A percentile compares a stretch with the other conserved stretches of the same genome.
Evolutionary conservation across 768 basidiomycete species (phyloP).

Genomic region (Lepiota brunneoincarnata): DNA sequence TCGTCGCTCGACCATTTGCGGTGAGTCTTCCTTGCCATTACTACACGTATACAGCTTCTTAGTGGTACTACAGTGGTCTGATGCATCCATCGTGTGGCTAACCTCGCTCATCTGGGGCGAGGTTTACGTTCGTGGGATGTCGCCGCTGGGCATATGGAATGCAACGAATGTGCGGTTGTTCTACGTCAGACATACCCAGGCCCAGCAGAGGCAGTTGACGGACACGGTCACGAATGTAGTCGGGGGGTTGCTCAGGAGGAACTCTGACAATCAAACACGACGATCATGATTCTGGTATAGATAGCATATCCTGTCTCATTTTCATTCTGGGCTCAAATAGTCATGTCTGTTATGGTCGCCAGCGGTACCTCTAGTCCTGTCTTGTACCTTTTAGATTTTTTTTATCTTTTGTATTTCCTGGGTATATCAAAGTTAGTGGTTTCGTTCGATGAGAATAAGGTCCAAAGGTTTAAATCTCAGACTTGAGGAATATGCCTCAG

Average conservation of each 20-base stretch:
- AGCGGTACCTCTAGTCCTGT: no score
- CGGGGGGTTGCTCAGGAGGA: slow-evolving; percentile 68
- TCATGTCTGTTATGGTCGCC: background rate
- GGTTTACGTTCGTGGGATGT: slow-evolving; percentile 87
- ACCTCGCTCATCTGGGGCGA: slow-evolving; percentile 95
- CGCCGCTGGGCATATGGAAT: slow-evolving; percentile 87
- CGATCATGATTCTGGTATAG: background rate
- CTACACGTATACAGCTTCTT: slow-evolving; percentile 9
- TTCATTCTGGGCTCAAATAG: background rate
- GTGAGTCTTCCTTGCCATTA: slow-evolving; percentile 38
- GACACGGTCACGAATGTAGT: slow-evolving; percentile 81
- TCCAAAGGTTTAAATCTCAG: no score
- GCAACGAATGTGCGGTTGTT: slow-evolving; percentile 87
- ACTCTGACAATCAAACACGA: slow-evolving; percentile 28
- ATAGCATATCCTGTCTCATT: background rate
- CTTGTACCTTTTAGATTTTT: no score
- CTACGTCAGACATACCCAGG: slow-evolving; percentile 83
- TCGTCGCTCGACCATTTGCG: slow-evolving; percentile 71
- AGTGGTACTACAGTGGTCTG: slow-evolving; percentile 71
- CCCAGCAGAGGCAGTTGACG: slow-evolving; percentile 66
- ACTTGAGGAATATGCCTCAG: no score
- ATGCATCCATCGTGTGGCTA: slow-evolving; percentile 88
- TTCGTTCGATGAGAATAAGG: no score
- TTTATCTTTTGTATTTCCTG: background rate
- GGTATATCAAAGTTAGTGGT: no score